These are phyloP conservation scores for Salmacisia buchloeana DNA, from an alignment of 1,284 basidiomycete species.

Conservation along the genomic window DNA sequence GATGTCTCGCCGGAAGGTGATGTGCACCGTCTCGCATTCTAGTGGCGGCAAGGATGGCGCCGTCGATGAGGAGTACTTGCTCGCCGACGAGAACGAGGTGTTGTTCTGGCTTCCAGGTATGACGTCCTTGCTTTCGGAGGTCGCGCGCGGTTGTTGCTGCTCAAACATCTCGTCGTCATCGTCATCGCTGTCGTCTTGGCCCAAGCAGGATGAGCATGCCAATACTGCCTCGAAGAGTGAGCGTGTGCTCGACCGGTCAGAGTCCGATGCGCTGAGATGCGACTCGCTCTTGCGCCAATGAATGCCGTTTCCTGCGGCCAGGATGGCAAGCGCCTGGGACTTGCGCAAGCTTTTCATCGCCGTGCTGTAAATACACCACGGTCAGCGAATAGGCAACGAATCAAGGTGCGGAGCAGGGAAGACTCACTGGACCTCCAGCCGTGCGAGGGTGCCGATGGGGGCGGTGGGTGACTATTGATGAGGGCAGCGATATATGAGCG, in stretches of 20 bases:
- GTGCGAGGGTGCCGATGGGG: too few relatives aligned
- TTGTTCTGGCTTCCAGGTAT: background rate
- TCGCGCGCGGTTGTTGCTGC: background rate
- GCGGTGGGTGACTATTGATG: too few relatives aligned
- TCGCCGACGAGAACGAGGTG: background rate
- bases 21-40: conserved; percentile 1
- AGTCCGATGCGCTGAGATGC: background rate
- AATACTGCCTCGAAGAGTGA: background rate
- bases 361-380: too few relatives aligned
- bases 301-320: conserved; percentile 2
- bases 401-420: too few relatives aligned
- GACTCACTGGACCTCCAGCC: too few relatives aligned
- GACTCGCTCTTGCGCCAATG: background rate
- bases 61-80: background rate
- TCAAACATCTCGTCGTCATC: too few relatives aligned
- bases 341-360: background rate
- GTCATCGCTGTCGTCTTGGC: too few relatives aligned
- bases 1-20: conserved; percentile 3
- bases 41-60: conserved; percentile 5
- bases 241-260: background rate
- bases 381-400: too few relatives aligned
- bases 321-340: background rate
- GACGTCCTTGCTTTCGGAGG: background rate
- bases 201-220: background rate
- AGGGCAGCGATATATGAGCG: too few relatives aligned